A percentile compares a stretch with the other conserved stretches of the same genome.
phyloP scores from a whole-genome alignment of 495 filamentous ascomycete species.

The Penicillium verhagenii region DNA sequence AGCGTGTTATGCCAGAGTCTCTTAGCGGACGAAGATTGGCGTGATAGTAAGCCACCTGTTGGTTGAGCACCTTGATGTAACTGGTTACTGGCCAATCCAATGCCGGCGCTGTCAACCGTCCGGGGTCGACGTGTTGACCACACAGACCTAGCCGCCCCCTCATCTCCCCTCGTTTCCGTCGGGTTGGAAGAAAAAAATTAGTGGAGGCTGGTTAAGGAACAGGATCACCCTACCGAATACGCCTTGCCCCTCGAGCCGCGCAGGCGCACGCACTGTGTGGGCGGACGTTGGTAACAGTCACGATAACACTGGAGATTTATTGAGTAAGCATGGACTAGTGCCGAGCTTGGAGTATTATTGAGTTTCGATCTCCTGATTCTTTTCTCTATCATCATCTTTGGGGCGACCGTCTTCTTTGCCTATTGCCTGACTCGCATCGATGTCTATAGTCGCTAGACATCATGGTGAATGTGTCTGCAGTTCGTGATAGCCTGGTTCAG shows the following conservation, averaged over 20 bases:
- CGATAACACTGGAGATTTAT: background rate
- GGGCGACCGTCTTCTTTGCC: background rate
- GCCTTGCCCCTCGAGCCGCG: background rate
- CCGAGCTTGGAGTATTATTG: background rate
- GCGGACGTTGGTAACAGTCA: background rate
- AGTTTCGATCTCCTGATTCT: background rate
- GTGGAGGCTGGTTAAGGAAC: background rate
- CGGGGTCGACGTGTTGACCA: background rate
- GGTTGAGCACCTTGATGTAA: background rate
- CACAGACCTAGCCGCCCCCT: background rate
- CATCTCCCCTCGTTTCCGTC: too few relatives aligned
- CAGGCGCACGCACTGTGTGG: background rate
- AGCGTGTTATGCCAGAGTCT: background rate
- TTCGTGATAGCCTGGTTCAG: conserved; percentile 1
- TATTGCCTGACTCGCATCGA: background rate
- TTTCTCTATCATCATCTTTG: background rate
- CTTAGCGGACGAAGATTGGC: background rate
- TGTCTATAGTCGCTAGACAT: background rate
- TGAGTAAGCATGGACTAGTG: background rate
- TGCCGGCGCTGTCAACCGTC: background rate
- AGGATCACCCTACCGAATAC: background rate
- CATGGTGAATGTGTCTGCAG: conserved; percentile 10
- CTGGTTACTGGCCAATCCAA: background rate
- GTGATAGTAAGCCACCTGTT: background rate
- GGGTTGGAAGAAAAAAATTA: background rate